Evolutionary conservation across 2,329 filamentous ascomycete species (phyloP).

Genomic region (Monilinia vaccinii-corymbosi): DNA sequence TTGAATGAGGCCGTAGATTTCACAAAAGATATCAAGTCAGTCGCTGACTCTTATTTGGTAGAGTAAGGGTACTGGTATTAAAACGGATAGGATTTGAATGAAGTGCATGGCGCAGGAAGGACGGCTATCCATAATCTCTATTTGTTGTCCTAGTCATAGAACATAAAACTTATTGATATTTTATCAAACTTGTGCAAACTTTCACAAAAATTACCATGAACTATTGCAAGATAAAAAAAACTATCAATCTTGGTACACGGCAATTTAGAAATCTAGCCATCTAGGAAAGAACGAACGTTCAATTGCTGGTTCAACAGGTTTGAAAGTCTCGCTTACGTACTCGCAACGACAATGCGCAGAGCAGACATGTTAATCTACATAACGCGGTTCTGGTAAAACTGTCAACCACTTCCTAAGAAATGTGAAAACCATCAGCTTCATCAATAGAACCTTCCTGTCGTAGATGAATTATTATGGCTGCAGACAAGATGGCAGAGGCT

Average conservation of each 20-base stretch:
- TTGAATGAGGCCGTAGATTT: slow-evolving; percentile 73
- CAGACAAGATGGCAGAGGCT: slow-evolving; percentile 16
- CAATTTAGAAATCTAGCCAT: background rate
- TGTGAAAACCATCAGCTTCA: background rate
- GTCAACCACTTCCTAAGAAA: background rate
- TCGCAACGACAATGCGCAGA: background rate
- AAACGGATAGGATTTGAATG: slow-evolving; percentile 15
- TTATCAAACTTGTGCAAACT: background rate
- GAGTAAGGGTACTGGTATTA: slow-evolving; percentile 43
- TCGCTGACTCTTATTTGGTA: slow-evolving; percentile 67
- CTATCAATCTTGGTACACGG: too few species aligned
- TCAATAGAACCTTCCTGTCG: background rate
- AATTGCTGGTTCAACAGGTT: background rate
- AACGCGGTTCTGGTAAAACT: background rate
- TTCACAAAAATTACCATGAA: background rate
- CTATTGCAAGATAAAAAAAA: background rate
- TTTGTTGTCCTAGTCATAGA: slow-evolving; percentile 13
- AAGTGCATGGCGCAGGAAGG: slow-evolving; percentile 22
- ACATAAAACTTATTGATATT: slow-evolving; percentile 11
- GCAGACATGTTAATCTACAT: background rate
- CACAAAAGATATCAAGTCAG: slow-evolving; percentile 71
- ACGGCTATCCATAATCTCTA: slow-evolving; percentile 12
- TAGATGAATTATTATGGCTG: background rate
- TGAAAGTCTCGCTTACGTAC: slow-evolving; percentile 2
- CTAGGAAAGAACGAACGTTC: background rate